Percentiles rank a stretch among this genome's conserved stretches.
Evolutionary conservation across 2,329 filamentous ascomycete genomes (phyloP).

Genomic region (Fusarium pseudocircinatum): DNA sequence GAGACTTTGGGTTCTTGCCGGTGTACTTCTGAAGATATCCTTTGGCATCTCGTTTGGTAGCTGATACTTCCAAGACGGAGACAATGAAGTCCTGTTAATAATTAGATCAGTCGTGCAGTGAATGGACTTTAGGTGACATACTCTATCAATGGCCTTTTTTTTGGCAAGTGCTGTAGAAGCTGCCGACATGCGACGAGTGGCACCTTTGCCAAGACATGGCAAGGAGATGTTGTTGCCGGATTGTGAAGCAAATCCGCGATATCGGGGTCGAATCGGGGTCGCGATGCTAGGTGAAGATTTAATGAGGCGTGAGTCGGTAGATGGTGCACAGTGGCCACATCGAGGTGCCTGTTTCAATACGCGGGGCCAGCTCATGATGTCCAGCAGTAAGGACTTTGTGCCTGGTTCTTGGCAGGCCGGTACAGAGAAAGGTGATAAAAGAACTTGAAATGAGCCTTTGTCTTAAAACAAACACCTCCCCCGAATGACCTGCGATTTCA

Average conservation of each 20-base stretch:
- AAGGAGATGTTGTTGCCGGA: slow-evolving; percentile 5
- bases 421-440: slow-evolving; percentile 8
- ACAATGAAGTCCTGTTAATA: slow-evolving; percentile 78
- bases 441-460: slow-evolving; percentile 2
- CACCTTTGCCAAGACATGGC: slow-evolving; percentile 20
- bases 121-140: slow-evolving; percentile 22
- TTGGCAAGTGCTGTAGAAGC: slow-evolving; percentile 44
- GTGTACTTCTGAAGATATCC: slow-evolving; percentile 89
- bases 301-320: slow-evolving; percentile 3
- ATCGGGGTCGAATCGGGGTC: slow-evolving; percentile 15
- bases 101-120: slow-evolving; percentile 14
- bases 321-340: slow-evolving; percentile 37
- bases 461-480: slow-evolving; percentile 20
- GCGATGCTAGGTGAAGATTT: not conserved
- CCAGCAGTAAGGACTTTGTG: slow-evolving; percentile 11
- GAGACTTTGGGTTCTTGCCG: slow-evolving; percentile 44
- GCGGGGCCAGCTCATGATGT: slow-evolving; percentile 53
- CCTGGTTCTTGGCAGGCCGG: not conserved
- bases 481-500: slow-evolving; percentile 32
- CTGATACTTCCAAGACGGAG: slow-evolving; percentile 85
- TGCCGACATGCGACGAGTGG: slow-evolving; percentile 44
- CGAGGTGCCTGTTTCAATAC: slow-evolving; percentile 52
- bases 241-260: slow-evolving; percentile 26
- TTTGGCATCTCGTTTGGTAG: slow-evolving; percentile 92
- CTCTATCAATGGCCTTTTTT: slow-evolving; percentile 48